Percentiles rank a stretch among this genome's conserved stretches.
phyloP scores from a whole-genome alignment of 2,329 filamentous ascomycete species.

The Exutisphaerella laricina region DNA sequence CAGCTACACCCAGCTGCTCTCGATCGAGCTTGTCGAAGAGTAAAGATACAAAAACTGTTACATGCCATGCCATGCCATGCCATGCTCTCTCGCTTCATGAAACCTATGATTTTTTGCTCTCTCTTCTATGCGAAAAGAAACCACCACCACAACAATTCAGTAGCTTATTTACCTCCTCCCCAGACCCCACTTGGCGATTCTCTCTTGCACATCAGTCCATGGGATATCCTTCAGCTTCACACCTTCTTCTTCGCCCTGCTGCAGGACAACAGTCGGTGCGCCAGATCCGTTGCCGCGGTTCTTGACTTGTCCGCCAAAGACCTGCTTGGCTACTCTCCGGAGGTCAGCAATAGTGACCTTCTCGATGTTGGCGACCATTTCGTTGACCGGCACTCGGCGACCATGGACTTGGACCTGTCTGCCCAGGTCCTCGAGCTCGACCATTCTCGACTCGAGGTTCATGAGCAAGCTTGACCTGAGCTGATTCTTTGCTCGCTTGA shows the following conservation, averaged over 20 bases:
- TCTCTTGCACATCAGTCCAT: conserved; percentile 87
- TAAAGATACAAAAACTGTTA: too few species aligned
- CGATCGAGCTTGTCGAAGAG: too few species aligned
- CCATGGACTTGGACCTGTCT: conserved; percentile 96
- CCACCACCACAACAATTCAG: too few species aligned
- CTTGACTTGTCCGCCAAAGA: conserved; percentile 69
- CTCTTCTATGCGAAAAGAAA: neutral
- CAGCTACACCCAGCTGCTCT: too few species aligned
- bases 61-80: too few species aligned
- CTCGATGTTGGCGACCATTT: conserved; percentile 90
- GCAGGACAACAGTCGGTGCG: conserved; percentile 86
- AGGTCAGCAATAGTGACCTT: conserved; percentile 73
- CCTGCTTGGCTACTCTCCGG: conserved; percentile 68
- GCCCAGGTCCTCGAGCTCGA: conserved; percentile 92
- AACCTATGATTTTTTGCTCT: neutral
- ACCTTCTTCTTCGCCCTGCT: conserved; percentile 76
- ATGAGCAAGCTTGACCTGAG: conserved; percentile 83
- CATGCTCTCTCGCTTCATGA: too few species aligned
- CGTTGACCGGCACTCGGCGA: conserved; percentile 79
- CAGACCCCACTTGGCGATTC: conserved; percentile 77
- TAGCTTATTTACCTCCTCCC: conserved; percentile 55
- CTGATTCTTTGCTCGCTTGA: conserved; percentile 94
- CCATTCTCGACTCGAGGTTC: conserved; percentile 97
- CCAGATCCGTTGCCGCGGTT: conserved; percentile 77
- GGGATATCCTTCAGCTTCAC: conserved; percentile 61